A percentile compares a stretch with the other conserved stretches of the same genome.
These are phyloP conservation scores for Apiotrichum siamense DNA, from an alignment of 1,284 basidiomycete species.

Conservation along the genomic window DNA sequence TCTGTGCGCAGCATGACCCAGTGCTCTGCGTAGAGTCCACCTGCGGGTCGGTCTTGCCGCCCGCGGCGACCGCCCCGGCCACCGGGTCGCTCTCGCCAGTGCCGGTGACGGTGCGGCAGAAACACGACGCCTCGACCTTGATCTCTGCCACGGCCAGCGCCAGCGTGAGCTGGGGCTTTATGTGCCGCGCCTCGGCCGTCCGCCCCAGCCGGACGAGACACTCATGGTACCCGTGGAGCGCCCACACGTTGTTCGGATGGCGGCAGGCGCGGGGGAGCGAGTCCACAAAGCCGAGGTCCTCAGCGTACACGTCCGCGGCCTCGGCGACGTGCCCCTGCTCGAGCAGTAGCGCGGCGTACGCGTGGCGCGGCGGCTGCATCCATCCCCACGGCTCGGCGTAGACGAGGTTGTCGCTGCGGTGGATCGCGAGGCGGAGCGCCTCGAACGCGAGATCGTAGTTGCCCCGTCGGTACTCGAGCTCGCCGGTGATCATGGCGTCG, in stretches of 20 bases:
- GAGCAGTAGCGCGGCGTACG: conserved; percentile 37
- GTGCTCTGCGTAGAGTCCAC: too few species aligned
- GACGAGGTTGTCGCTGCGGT: conserved; percentile 26
- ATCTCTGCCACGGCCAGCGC: conserved; percentile 38
- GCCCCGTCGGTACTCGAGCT: conserved; percentile 35
- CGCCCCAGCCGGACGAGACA: conserved; percentile 32
- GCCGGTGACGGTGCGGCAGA: conserved; percentile 26
- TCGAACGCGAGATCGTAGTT: conserved; percentile 30
- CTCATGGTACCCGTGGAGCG: conserved; percentile 40
- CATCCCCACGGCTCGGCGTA: conserved; percentile 44
- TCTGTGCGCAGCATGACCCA: too few species aligned
- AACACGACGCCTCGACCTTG: conserved; percentile 31
- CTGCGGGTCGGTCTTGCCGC: too few species aligned
- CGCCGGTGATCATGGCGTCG: conserved; percentile 36
- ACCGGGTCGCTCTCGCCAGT: too few species aligned
- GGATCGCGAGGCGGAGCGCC: conserved; percentile 29
- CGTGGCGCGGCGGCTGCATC: conserved; percentile 42
- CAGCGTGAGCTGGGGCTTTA: conserved; percentile 26
- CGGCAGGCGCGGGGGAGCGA: conserved; percentile 31
- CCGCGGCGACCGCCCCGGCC: too few species aligned
- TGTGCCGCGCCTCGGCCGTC: conserved; percentile 24
- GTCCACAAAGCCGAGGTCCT: conserved; percentile 33
- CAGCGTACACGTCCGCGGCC: conserved; percentile 31
- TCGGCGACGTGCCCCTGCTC: conserved; percentile 35
- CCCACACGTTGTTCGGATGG: conserved; percentile 45